Percentiles rank a stretch among this genome's conserved stretches.
Evolutionary conservation across 768 basidiomycete genomes (phyloP).

Genomic region (Pleurotus pulmonarius): DNA sequence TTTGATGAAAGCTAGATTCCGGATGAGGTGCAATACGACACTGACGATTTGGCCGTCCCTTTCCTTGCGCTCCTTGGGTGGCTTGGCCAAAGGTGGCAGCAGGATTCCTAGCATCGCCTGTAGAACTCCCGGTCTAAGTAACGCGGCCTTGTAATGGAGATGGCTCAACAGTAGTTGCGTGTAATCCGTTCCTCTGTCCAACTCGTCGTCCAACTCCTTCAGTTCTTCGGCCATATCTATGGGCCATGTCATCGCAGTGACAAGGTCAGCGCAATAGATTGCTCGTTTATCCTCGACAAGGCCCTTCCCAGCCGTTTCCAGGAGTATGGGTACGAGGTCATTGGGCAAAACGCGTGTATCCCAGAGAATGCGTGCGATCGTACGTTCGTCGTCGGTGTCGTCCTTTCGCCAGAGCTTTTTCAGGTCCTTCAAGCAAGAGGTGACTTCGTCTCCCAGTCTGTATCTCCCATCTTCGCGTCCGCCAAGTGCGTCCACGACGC

Average conservation of each 20-base stretch:
- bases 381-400: constrained; percentile 95
- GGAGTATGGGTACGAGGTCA: constrained; percentile 83
- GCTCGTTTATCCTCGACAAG: constrained; percentile 79
- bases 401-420: constrained; percentile 96
- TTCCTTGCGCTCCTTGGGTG: constrained; percentile 62
- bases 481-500: constrained; percentile 79
- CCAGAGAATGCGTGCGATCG: constrained; percentile 91
- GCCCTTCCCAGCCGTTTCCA: constrained; percentile 76
- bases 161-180: constrained; percentile 80
- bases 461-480: constrained; percentile 66
- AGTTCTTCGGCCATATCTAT: constrained; percentile 94
- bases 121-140: constrained; percentile 67
- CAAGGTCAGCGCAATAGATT: constrained; percentile 79
- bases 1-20: constrained; percentile 93
- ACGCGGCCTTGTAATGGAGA: constrained; percentile 81
- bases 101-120: constrained; percentile 71
- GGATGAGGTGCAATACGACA: constrained; percentile 82
- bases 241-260: constrained; percentile 99
- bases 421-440: constrained; percentile 86
- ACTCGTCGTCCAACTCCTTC: constrained; percentile 83
- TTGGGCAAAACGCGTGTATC: constrained; percentile 82
- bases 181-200: constrained; percentile 83
- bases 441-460: constrained; percentile 76
- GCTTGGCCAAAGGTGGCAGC: constrained; percentile 74
- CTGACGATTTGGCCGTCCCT: constrained; percentile 86